These are phyloP conservation scores for Rhizopogon vesiculosus DNA, from an alignment of 768 basidiomycete species.

Conservation along the genomic window DNA sequence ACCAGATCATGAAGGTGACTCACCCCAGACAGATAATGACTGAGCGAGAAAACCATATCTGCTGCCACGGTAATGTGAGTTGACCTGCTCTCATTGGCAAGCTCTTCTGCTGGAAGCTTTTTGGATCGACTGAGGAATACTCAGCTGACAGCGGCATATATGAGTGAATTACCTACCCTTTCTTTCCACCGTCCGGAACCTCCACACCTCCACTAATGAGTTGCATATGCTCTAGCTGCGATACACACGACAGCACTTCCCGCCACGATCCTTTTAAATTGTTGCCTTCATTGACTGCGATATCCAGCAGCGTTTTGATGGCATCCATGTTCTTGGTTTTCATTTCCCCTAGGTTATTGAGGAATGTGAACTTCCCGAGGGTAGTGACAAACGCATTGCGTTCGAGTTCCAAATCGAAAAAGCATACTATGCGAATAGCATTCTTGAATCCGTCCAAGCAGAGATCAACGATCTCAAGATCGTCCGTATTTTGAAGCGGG, in stretches of 20 bases:
- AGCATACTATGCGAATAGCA: constrained; percentile 94
- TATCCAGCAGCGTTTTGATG: constrained; percentile 90
- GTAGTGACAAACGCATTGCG: constrained; percentile 99
- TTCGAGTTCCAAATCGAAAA: constrained; percentile 95
- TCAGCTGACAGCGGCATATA: constrained; percentile 5
- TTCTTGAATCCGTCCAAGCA: constrained; percentile 95
- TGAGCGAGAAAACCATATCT: constrained; percentile 98
- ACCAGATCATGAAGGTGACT: constrained; percentile 24
- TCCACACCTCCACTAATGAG: constrained; percentile 91
- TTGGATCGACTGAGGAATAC: constrained; percentile 32
- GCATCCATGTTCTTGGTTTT: constrained; percentile 99
- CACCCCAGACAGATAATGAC: constrained; percentile 92
- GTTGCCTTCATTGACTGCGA: constrained; percentile 96
- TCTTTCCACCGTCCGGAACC: constrained; percentile 69
- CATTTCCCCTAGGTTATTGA: constrained; percentile 98
- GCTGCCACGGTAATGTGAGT: constrained; percentile 98
- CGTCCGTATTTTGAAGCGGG: constrained; percentile 92
- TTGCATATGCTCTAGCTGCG: constrained; percentile 98
- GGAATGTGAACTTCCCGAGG: constrained; percentile 92
- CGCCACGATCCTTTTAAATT: constrained; percentile 94
- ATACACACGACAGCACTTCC: constrained; percentile 94
- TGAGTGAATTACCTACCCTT: constrained; percentile 54
- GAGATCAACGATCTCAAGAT: constrained; percentile 85
- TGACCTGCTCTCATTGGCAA: constrained; percentile 95
- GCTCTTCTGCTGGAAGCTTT: constrained; percentile 82